phyloP scores from a whole-genome alignment of 495 filamentous ascomycete genomes.

The Choiromyces venosus region DNA sequence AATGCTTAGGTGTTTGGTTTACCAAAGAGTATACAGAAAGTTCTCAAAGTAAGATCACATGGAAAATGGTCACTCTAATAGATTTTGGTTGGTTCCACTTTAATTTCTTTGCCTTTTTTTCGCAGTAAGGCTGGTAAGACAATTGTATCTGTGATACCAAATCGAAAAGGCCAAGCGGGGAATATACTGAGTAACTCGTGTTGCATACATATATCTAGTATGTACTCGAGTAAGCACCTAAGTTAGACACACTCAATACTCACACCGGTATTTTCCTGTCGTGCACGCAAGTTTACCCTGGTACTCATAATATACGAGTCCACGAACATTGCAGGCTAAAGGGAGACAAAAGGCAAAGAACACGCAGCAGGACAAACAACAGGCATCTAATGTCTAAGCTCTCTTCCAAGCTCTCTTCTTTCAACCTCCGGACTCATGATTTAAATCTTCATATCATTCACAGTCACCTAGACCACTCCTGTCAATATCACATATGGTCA shows the following conservation, averaged over 20 bases:
- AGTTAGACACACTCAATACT: not conserved
- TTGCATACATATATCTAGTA: not conserved
- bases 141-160: not conserved
- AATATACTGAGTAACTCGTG: not conserved
- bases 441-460: not conserved
- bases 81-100: not conserved
- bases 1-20: not conserved
- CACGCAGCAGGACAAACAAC: not conserved
- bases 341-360: not conserved
- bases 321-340: not conserved
- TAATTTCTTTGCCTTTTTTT: not conserved
- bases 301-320: not conserved
- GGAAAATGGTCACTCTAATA: not conserved
- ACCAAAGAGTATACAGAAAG: not conserved
- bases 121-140: not conserved
- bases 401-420: not conserved
- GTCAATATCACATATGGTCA: not conserved
- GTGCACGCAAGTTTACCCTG: not conserved
- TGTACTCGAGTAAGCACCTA: not conserved
- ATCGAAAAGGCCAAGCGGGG: not conserved
- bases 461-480: not conserved
- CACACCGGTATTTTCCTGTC: not conserved
- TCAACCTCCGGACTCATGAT: not conserved
- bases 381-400: not conserved
- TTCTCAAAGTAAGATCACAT: not conserved